A percentile compares a stretch with the other conserved stretches of the same genome.
phyloP scores from a whole-genome alignment of 2,329 filamentous ascomycete species.

The Aspergillus phoenicis region DNA sequence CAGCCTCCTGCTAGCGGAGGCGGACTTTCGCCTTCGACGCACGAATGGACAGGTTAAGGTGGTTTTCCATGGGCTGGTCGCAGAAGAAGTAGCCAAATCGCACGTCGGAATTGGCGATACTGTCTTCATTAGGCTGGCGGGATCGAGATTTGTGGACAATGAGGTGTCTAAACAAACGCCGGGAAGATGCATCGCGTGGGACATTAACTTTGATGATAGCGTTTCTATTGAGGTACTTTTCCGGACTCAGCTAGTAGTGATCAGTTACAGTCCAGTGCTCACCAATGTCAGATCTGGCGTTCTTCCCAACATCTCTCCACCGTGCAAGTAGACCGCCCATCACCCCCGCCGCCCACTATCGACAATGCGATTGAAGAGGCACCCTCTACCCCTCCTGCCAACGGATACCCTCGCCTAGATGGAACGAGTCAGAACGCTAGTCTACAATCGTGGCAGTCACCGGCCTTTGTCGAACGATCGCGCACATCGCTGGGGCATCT shows the following conservation, averaged over 20 bases:
- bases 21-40: slow-evolving; percentile 77
- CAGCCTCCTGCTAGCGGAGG: slow-evolving; percentile 80
- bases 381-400: slow-evolving; percentile 30
- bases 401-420: slow-evolving; percentile 19
- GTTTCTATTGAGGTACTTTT: slow-evolving; percentile 39
- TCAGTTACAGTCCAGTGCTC: slow-evolving; percentile 2
- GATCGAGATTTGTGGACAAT: slow-evolving; percentile 64
- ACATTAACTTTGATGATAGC: slow-evolving; percentile 52
- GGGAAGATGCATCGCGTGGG: slow-evolving; percentile 60
- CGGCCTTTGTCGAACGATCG: slow-evolving; percentile 75
- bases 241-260: not conserved
- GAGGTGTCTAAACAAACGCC: slow-evolving; percentile 57
- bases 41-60: slow-evolving; percentile 79
- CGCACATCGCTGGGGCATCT: slow-evolving; percentile 70
- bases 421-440: slow-evolving; percentile 30
- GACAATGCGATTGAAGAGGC: slow-evolving; percentile 22
- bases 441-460: slow-evolving; percentile 68
- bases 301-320: slow-evolving; percentile 27
- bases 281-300: slow-evolving; percentile 30
- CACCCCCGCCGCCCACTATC: slow-evolving; percentile 26
- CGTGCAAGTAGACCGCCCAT: slow-evolving; percentile 57
- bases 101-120: slow-evolving; percentile 78
- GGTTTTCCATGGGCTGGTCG: slow-evolving; percentile 70
- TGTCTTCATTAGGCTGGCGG: slow-evolving; percentile 68
- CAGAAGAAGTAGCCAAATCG: slow-evolving; percentile 67